A percentile compares a stretch with the other conserved stretches of the same genome.
Conservation (phyloP, 169 alveolate species). For the Cryptosporidium ryanae region DNA sequence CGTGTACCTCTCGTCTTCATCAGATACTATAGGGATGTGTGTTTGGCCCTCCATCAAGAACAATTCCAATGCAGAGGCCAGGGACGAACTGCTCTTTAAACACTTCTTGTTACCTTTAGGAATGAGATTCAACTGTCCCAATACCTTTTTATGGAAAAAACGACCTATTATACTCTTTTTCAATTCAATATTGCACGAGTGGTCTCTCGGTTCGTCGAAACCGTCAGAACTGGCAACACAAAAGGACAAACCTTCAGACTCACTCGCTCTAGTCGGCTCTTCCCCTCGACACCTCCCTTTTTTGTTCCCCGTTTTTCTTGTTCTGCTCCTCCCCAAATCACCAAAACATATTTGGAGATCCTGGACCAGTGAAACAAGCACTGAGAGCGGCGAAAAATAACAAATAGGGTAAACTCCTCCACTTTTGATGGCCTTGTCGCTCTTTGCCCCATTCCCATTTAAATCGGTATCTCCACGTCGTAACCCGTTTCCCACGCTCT, state of each 20-base stretch:
- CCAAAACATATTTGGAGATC: conserved; percentile 49
- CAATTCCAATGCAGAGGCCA: conserved; percentile 39
- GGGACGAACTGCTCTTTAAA: conserved; percentile 35
- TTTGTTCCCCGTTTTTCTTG: too few species aligned
- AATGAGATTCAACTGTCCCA: conserved; percentile 8
- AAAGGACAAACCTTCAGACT: not conserved
- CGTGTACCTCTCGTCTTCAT: conserved; percentile 18
- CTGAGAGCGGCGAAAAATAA: conserved; percentile 51
- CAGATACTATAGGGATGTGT: conserved; percentile 51
- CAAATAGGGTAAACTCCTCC: conserved; percentile 48
- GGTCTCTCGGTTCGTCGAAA: not conserved
- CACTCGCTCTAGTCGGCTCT: not conserved
- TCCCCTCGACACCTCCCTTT: too few species aligned
- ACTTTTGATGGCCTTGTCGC: not conserved
- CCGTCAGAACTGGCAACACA: not conserved
- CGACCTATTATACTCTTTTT: conserved; percentile 27
- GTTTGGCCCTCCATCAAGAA: conserved; percentile 41
- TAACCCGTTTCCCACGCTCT: not conserved
- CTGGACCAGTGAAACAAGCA: conserved; percentile 46
- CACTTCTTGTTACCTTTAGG: conserved; percentile 4
- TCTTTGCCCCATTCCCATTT: not conserved
- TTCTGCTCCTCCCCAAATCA: not conserved
- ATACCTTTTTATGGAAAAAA: conserved; percentile 41
- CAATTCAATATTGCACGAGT: conserved; percentile 1
- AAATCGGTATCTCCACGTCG: not conserved